phyloP scores from a whole-genome alignment of 257 asterid genomes.

The Datura wrightii region DNA sequence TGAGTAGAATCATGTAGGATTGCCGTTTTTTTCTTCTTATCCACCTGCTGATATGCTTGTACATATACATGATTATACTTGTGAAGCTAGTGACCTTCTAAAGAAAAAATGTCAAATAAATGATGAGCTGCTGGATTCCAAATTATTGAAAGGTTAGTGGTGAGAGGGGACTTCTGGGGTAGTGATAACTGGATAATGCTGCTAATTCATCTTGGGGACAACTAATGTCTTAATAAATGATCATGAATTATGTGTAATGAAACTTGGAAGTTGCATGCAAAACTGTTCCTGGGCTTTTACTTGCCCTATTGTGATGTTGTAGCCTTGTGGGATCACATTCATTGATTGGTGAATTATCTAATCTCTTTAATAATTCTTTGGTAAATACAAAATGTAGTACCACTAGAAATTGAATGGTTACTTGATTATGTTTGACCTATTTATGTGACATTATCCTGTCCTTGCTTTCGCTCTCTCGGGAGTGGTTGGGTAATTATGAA shows the following conservation, averaged over 20 bases:
- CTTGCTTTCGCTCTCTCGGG: not conserved
- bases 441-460: not conserved
- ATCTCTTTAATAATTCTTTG: not conserved
- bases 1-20: constrained; percentile 1
- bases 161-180: not conserved
- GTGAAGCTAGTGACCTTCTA: not conserved
- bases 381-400: not conserved
- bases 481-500: not conserved
- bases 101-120: not conserved
- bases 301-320: not conserved
- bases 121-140: not conserved
- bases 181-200: not conserved
- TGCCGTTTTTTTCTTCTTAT: not conserved
- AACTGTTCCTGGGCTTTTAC: not conserved
- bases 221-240: not conserved
- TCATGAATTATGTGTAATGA: not conserved
- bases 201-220: not conserved
- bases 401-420: not conserved
- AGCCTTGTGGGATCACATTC: not conserved
- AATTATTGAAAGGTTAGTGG: not conserved
- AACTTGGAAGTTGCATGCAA: not conserved
- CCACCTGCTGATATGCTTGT: constrained; percentile 21
- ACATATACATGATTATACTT: not conserved
- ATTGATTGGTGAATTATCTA: constrained; percentile 10
- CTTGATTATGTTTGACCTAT: not conserved